Conservation (phyloP, 177 flowering plant genomes). For the Vitis hybrid region DNA sequence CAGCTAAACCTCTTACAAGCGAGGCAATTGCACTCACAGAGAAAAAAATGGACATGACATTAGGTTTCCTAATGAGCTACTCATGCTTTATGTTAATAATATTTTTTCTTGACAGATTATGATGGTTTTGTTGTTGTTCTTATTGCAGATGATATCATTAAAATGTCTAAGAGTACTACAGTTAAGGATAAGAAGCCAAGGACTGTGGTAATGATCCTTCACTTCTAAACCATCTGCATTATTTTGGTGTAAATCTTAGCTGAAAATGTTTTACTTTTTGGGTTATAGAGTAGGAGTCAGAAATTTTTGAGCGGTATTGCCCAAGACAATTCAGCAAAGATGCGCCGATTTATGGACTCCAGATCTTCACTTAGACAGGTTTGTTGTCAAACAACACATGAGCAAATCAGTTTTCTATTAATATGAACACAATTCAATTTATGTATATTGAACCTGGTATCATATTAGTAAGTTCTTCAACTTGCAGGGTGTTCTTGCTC, state of each 20-base stretch:
- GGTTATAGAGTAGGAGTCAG: constrained; percentile 52
- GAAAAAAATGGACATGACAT: constrained; percentile 90
- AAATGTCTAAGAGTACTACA: constrained; percentile 61
- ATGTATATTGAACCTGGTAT: background rate
- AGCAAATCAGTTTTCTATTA: background rate
- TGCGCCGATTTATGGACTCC: constrained; percentile 62
- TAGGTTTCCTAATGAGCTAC: constrained; percentile 41
- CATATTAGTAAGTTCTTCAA: background rate
- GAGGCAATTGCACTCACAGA: constrained; percentile 88
- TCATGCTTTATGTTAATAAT: background rate
- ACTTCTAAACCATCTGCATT: background rate
- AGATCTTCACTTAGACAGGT: constrained; percentile 90
- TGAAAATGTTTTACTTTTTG: background rate
- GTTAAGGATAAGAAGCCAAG: constrained; percentile 48
- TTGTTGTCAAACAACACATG: background rate
- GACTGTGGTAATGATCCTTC: constrained; percentile 36
- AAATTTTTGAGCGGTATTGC: constrained; percentile 32
- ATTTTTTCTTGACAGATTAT: background rate
- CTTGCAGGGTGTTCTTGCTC: constrained; percentile 77
- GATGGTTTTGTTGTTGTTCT: background rate
- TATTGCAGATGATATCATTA: constrained; percentile 81
- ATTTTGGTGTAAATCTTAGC: background rate
- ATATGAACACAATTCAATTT: background rate
- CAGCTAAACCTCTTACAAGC: constrained; percentile 62
- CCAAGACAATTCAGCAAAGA: constrained; percentile 47